Conservation (phyloP, 352 stramenopile species). For the Hyaloperonospora brassicae region DNA sequence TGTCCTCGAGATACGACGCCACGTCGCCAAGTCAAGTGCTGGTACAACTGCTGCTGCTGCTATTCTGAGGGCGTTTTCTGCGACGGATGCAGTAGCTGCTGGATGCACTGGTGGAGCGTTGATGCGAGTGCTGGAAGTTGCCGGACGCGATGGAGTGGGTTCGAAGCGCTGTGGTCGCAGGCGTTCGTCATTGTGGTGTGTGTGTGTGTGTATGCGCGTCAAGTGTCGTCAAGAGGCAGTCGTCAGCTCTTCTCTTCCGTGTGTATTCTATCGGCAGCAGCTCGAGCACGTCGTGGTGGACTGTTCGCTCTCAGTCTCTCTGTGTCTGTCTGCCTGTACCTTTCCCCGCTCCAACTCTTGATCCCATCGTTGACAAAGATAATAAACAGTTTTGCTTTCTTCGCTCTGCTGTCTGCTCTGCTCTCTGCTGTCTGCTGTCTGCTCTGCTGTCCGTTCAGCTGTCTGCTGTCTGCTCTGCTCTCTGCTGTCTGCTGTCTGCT, state of each 20-base stretch:
- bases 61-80: no score
- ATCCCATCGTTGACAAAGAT: constrained; percentile 24
- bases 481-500: no score
- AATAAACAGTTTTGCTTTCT: constrained; percentile 23
- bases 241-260: constrained; percentile 27
- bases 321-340: constrained; percentile 17
- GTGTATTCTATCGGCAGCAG: constrained; percentile 36
- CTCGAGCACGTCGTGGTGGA: constrained; percentile 2
- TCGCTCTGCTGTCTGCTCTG: not conserved
- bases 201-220: constrained; percentile 30
- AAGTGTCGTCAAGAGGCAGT: constrained; percentile 31
- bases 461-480: not conserved
- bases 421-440: no score
- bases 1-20: no score
- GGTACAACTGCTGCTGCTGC: no score
- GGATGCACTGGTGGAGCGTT: not conserved
- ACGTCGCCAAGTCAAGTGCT: no score
- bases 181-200: constrained; percentile 23
- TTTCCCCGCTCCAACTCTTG: constrained; percentile 18
- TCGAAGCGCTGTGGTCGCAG: constrained; percentile 21
- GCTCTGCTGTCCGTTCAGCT: no score
- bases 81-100: constrained; percentile 12
- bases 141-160: constrained; percentile 19
- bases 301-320: constrained; percentile 3
- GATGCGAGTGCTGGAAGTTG: constrained; percentile 11